Evolutionary conservation across 2,329 filamentous ascomycete genomes (phyloP).

Genomic region (Rhynchosporium agropyri): DNA sequence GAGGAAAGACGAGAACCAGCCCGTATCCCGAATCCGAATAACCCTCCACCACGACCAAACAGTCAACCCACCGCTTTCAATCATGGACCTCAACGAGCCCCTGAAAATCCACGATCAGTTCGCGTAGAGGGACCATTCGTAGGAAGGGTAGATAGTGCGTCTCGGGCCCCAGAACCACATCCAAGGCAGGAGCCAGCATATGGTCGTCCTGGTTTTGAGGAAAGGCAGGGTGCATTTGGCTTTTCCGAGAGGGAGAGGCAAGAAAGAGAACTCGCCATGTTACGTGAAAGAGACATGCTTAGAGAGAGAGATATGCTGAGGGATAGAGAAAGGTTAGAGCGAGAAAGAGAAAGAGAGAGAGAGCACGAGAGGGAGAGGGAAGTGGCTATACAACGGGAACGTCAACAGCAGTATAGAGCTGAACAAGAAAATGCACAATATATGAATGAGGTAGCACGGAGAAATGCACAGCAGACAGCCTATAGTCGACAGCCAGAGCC

Average conservation of each 20-base stretch:
- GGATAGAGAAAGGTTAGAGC: no score
- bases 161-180: slow-evolving; percentile 37
- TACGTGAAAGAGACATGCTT: slow-evolving; percentile 33
- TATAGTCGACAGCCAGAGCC: slow-evolving; percentile 37
- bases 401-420: slow-evolving; percentile 44
- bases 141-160: slow-evolving; percentile 30
- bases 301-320: slow-evolving; percentile 40
- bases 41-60: slow-evolving; percentile 39
- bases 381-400: slow-evolving; percentile 29
- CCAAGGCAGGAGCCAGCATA: slow-evolving; percentile 45
- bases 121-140: slow-evolving; percentile 33
- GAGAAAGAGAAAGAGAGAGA: slow-evolving; percentile 30
- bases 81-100: slow-evolving; percentile 48
- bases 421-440: slow-evolving; percentile 33
- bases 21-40: slow-evolving; percentile 38
- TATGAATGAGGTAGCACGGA: slow-evolving; percentile 36
- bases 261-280: slow-evolving; percentile 42
- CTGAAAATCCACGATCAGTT: slow-evolving; percentile 44
- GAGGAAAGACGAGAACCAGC: slow-evolving; percentile 51
- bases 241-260: slow-evolving; percentile 54
- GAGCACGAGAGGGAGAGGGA: slow-evolving; percentile 47
- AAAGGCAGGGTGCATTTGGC: slow-evolving; percentile 47
- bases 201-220: slow-evolving; percentile 36
- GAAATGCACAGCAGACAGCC: slow-evolving; percentile 28
- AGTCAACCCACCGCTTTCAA: slow-evolving; percentile 41